Base-by-base conservation (phyloP, 148 eudicot species). In the Vaccinium darrowii region DNA sequence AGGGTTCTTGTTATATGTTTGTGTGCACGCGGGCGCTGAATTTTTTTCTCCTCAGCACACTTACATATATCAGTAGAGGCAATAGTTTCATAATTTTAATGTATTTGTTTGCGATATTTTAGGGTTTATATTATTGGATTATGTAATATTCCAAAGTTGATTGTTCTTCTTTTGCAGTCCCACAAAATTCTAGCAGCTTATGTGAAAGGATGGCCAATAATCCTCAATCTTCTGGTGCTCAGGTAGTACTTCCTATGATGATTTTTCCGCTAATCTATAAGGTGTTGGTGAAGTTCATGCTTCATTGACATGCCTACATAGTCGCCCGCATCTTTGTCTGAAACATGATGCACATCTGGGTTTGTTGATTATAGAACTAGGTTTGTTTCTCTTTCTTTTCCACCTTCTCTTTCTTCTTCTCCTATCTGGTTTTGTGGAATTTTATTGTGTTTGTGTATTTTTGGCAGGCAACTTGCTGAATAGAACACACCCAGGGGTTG, bases 201-300 rank as follows among this genome's bases (percentile, higher is more conserved):
- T 75, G 89, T 62, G 84, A 86, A 78, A 84, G 76, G 63, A 92
- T 91, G 94, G 93, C 91, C 15, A 91, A 89, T 88, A 92, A 91
- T 78, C 91, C 86, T 74, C 93, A 88, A 27, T 81, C 93, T 53
- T 90, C 92, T 73, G 91, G 92, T 90, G 82, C 91, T 82, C 96
- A 93, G 96, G 96, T 91, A 90, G 27, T 53, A 50, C 49, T 57
- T 57, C 53, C 15, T 11, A 8, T 75, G 84, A 53, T 81, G n/a
- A 21, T 39, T 63, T 82, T 3, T 27, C 13, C 0, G 50, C 23
- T 39, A 14, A 73, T 4, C 74, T 30, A 13, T 69, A 6, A 27
- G 13, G 39, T 10, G 73, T 67, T n/a, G 71, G 71, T 65, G 71
- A 65, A 65, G 30, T 65, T 65, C 74, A 27, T 5, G 43, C 8